Conservation (phyloP, 139 green algal genomes). For the Chlorella sorokiniana region DNA sequence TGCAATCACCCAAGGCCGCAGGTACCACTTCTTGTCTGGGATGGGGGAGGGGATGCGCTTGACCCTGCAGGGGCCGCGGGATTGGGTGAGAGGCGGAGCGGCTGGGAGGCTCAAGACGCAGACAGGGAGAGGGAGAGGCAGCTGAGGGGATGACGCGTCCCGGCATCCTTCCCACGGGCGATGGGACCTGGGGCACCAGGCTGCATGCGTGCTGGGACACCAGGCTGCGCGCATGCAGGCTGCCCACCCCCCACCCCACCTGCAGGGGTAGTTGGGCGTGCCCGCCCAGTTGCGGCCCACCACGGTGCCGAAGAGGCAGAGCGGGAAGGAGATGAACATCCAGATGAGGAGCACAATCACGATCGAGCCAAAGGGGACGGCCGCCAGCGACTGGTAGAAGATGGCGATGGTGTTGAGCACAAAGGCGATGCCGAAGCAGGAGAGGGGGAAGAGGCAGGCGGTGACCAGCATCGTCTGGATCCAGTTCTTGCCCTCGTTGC, state of each 20-base stretch:
- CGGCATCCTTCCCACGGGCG: neutral
- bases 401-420: slow-evolving; percentile 96
- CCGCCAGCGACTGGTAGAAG: slow-evolving; percentile 85
- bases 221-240: no score
- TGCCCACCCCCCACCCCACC: slow-evolving; percentile 21
- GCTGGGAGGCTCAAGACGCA: neutral
- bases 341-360: slow-evolving; percentile 89
- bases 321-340: slow-evolving; percentile 92
- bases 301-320: slow-evolving; percentile 89
- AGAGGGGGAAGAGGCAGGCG: slow-evolving; percentile 76
- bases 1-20: slow-evolving; percentile 74
- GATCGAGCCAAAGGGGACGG: slow-evolving; percentile 91
- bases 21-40: slow-evolving; percentile 90
- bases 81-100: neutral
- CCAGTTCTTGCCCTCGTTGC: slow-evolving; percentile 88
- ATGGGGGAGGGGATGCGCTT: slow-evolving; percentile 96
- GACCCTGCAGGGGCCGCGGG: slow-evolving; percentile 60
- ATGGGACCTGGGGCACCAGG: neutral
- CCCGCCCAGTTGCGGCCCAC: slow-evolving; percentile 66
- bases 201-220: neutral
- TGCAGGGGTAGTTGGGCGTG: slow-evolving; percentile 68
- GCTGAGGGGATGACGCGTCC: neutral
- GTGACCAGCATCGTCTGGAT: slow-evolving; percentile 93
- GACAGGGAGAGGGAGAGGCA: neutral
- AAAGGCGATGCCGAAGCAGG: slow-evolving; percentile 86